Evolutionary conservation across 2,329 filamentous ascomycete species (phyloP).

Genomic region (Knufia fluminis): DNA sequence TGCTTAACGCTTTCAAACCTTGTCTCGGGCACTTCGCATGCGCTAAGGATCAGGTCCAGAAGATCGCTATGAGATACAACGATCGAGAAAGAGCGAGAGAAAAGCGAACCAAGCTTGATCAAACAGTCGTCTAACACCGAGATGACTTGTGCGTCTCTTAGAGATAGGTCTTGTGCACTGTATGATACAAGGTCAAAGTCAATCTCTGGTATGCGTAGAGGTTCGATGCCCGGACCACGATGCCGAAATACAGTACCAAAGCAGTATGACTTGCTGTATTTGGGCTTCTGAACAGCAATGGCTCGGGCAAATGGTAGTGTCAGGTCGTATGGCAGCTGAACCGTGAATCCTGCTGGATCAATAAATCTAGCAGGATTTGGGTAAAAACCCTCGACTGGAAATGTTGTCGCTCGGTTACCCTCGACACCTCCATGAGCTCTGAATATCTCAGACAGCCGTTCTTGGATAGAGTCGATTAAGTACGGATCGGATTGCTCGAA

Average conservation of each 20-base stretch:
- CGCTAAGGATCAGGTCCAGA: constrained; percentile 79
- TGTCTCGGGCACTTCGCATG: constrained; percentile 65
- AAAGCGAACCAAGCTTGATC: constrained; percentile 65
- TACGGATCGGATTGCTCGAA: constrained; percentile 2
- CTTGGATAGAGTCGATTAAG: constrained; percentile 62
- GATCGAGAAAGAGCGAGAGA: constrained; percentile 69
- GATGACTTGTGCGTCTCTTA: constrained; percentile 88
- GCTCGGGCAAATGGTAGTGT: constrained; percentile 80
- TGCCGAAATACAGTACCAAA: constrained; percentile 77
- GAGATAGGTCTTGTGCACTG: constrained; percentile 67
- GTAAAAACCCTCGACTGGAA: constrained; percentile 77
- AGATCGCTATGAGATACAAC: constrained; percentile 83
- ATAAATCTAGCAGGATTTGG: constrained; percentile 64
- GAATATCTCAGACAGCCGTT: constrained; percentile 68
- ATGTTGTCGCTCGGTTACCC: constrained; percentile 61
- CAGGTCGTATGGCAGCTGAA: constrained; percentile 90
- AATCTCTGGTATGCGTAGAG: constrained; percentile 73
- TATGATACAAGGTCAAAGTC: constrained; percentile 94
- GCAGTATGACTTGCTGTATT: constrained; percentile 65
- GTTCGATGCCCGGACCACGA: constrained; percentile 71
- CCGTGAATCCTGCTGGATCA: constrained; percentile 65
- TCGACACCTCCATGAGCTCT: constrained; percentile 83
- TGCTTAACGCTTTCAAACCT: constrained; percentile 69
- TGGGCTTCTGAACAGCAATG: constrained; percentile 55
- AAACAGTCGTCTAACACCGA: constrained; percentile 92